Base-by-base conservation (phyloP, 2,329 filamentous ascomycete species). In the Davidsoniella eucalypti region DNA sequence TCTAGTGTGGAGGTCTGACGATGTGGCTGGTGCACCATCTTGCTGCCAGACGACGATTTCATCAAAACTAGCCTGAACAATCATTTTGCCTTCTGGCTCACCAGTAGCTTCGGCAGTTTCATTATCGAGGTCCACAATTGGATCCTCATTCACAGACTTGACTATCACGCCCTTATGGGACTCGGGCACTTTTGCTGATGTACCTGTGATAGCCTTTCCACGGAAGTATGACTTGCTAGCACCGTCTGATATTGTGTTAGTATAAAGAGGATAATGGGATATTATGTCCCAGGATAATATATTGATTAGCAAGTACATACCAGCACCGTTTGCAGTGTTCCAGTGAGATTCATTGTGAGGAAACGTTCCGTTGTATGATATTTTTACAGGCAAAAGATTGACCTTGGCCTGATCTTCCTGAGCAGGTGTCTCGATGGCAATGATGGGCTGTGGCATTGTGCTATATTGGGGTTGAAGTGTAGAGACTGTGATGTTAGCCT, bases 31-130 rank as follows among this genome's bases (percentile, higher is more conserved):
- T 46, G 76, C 58, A 1, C 67, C 64, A 56, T 92, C 87, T 62
- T 94, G 87, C 0, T 76, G 80, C 88, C 88, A 96, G n/a, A 94
- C 72, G 2, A 86, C 66, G 47, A 94, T 62, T 50, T 83, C 71
- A 5, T 87, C 77, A 60, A 95, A 95, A 14, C 70, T 70, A 1
- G 78, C 79, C 17, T 79, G 69, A 41, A 76, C 68, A 47, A 83
- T 72, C 56, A 90, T 65, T 17, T 69, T 69, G 8, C 77, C 73
- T 1, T 74, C 69, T 21, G 74, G 69, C 10, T 67, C 62, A 14
- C 39, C 23, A 10, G 38, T 23, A 12, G 36, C 38, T 33, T 46
- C 44, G 16, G 42, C 9, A 3, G 39, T 21, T 26, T 43, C 49
- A 2, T 71, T 69, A 36, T 65, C 62, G 12, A 65, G 58, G 21